Base-by-base conservation (phyloP, 2,329 filamentous ascomycete species). In the Neonectria sp. region DNA sequence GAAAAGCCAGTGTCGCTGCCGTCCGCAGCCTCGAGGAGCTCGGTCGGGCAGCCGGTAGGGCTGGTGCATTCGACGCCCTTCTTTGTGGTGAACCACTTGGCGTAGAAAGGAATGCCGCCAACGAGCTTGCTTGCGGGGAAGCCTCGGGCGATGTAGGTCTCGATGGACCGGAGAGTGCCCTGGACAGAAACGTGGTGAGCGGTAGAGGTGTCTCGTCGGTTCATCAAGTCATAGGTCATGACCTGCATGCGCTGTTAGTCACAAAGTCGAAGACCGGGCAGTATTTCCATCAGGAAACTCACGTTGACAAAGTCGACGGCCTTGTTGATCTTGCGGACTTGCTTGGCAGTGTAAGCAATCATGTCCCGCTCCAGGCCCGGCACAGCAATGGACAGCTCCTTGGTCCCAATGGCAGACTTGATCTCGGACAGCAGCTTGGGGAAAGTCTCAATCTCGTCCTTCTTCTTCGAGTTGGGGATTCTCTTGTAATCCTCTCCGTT, bases 211-310 rank as follows among this genome's bases (percentile, higher is more conserved):
- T 93, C 89, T n/a, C 92, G 88, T 12, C 92, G 89, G 80, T 93
- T 93, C 86, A 92, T 91, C 55, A 94, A 77, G 75, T 94, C 92
- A 77, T 93, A 93, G 9, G 87, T 86, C 91, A 93, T 93, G 69
- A 93, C 81, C 79, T 81, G 12, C 13, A 4, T 0, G 0, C 6
- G 0, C 3, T 3, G 53, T 72, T 13, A 75, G 55, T 6, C 13
- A 1, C 6, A 0, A 4, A 6, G 8, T 3, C 1, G 1, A 0
- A 0, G 17, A 17, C 2, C 6, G 6, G 9, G 8, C 3, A 1
- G 8, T 11, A 24, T 2, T 3, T 2, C 0, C 37, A 7, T 3
- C 6, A 4, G 31, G 1, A 11, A 6, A 71, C 71, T 63, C 52
- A 81, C 80, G 55, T 93, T 93, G 74, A 93, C 83, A 74, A 90